These are phyloP conservation scores for Fusarium chlamydosporum DNA, from an alignment of 2,329 filamentous ascomycete genomes.

Conservation along the genomic window DNA sequence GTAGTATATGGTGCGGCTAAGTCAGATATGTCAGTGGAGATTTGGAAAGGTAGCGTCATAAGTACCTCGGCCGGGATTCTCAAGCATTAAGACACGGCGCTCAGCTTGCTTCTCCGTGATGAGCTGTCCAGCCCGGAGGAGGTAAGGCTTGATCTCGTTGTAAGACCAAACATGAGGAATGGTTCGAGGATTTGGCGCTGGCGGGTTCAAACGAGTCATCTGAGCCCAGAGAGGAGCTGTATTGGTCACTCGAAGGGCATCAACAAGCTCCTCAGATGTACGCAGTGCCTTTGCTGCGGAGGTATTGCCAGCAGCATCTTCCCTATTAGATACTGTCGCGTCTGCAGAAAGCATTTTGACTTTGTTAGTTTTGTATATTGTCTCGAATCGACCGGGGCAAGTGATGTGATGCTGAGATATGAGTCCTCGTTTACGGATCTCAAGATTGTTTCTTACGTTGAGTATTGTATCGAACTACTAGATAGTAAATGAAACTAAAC, in stretches of 20 bases:
- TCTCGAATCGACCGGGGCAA: too few relatives aligned
- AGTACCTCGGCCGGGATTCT: conserved; percentile 60
- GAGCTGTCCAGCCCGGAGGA: conserved; percentile 53
- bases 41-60: background rate
- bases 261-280: background rate
- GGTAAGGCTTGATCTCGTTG: conserved; percentile 52
- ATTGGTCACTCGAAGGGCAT: conserved; percentile 11
- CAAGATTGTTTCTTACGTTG: too few relatives aligned
- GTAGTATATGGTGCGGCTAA: conserved; percentile 67
- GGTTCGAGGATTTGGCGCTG: conserved; percentile 59
- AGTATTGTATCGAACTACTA: too few relatives aligned
- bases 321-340: accelerated
- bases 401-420: too few relatives aligned
- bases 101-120: conserved; percentile 58
- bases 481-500: too few relatives aligned
- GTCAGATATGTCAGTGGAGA: too few relatives aligned
- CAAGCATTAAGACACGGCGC: conserved; percentile 59
- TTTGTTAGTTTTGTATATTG: too few relatives aligned
- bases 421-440: too few relatives aligned
- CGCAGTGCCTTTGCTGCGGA: background rate
- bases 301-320: accelerated
- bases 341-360: background rate
- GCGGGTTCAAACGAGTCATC: conserved; percentile 63
- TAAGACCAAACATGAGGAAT: conserved; percentile 59
- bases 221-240: conserved; percentile 62